Conservation (phyloP, 1,139 yeast species). For the Taphrina flavorubra region DNA sequence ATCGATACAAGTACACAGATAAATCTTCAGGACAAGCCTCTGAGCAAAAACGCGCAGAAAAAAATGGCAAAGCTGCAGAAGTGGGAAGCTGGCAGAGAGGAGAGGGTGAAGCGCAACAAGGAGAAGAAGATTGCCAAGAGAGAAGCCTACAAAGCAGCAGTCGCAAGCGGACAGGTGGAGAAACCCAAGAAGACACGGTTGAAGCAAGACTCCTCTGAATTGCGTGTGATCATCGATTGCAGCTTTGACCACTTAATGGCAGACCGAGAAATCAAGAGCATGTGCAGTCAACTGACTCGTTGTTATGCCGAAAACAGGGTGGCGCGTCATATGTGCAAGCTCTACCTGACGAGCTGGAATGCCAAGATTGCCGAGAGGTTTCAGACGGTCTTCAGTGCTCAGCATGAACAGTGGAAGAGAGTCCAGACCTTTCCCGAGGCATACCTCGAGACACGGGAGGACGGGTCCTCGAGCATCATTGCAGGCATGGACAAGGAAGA, state of each 20-base stretch:
- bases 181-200: conserved; percentile 13
- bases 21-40: background rate
- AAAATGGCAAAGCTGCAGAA: conserved; percentile 11
- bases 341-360: conserved; percentile 69
- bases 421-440: conserved; percentile 62
- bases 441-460: conserved; percentile 53
- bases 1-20: background rate
- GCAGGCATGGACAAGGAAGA: conserved; percentile 51
- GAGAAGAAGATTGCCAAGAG: conserved; percentile 53
- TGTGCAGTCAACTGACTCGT: conserved; percentile 80
- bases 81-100: conserved; percentile 31
- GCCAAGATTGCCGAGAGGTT: conserved; percentile 71
- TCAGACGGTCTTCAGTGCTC: conserved; percentile 63
- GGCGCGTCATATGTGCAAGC: conserved; percentile 64
- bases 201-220: conserved; percentile 43
- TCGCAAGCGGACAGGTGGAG: conserved; percentile 20
- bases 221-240: conserved; percentile 77
- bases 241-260: conserved; percentile 88
- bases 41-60: conserved; percentile 35
- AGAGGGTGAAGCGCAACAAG: conserved; percentile 48
- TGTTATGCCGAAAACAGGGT: conserved; percentile 78
- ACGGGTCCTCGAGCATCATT: conserved; percentile 7
- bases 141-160: conserved; percentile 41
- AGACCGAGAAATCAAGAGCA: conserved; percentile 73
- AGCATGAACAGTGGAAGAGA: conserved; percentile 69